These are phyloP conservation scores for Elongisporangium undulatum DNA, from an alignment of 352 stramenopile genomes.

Conservation along the genomic window DNA sequence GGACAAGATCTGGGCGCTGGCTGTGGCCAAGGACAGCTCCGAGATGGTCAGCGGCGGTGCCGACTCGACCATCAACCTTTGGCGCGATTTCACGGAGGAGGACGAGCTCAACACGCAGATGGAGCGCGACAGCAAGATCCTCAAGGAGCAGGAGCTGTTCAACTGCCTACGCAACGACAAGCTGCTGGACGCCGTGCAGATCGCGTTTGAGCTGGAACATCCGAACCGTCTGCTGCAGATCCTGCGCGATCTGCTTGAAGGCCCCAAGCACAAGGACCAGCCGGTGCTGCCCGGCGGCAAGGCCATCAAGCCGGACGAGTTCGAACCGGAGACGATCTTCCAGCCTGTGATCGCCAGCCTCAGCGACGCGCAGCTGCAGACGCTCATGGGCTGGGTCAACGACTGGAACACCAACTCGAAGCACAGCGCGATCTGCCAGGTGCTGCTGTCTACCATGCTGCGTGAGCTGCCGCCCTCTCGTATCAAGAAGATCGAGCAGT, in stretches of 20 bases:
- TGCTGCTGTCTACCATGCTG: constrained; percentile 90
- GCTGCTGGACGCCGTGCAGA: constrained; percentile 73
- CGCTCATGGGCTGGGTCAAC: constrained; percentile 92
- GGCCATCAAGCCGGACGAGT: constrained; percentile 45
- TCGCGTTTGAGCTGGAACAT: constrained; percentile 93
- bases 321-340: constrained; percentile 62
- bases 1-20: constrained; percentile 98
- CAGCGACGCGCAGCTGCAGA: constrained; percentile 75
- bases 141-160: constrained; percentile 94
- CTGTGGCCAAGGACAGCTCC: constrained; percentile 81
- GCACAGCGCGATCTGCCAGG: constrained; percentile 92
- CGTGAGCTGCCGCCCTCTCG: constrained; percentile 55
- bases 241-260: constrained; percentile 77
- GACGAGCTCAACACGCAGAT: constrained; percentile 81
- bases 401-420: constrained; percentile 98
- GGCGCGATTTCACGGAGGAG: constrained; percentile 92
- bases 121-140: constrained; percentile 86
- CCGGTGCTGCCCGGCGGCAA: constrained; percentile 29
- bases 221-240: constrained; percentile 94
- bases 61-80: constrained; percentile 94
- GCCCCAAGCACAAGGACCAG: constrained; percentile 56
- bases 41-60: constrained; percentile 92
- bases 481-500: constrained; percentile 67
- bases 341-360: constrained; percentile 68
- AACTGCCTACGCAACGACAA: constrained; percentile 94